Base-by-base conservation (phyloP, 371 early-diverging fungal species). In the Mortierella sp. region DNA sequence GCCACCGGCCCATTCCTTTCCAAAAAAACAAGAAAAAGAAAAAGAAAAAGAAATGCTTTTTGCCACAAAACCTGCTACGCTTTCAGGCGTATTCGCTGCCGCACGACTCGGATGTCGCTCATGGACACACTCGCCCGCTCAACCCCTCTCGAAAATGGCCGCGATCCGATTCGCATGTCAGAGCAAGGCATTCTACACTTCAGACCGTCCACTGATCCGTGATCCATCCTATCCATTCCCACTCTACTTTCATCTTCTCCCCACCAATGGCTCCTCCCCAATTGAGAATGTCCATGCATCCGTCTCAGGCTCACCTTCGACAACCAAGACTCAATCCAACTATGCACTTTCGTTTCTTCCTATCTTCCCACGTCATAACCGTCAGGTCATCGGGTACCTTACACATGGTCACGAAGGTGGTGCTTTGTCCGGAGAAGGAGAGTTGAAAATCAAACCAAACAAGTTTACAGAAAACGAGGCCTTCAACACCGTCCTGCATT, bases 181-280 rank as follows among this genome's bases (percentile, higher is more conserved):
- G 5, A 3, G 9, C 37, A 37, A 37, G 9, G 37, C 37, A 3
- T 3, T 9, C 9, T 37, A 37, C 37, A 37, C 37, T 9, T 48
- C 9, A 7, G 23, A 28, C 9, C 58, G 48, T 26, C 65, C 23
- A 45, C 56, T 60, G n/a, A 46, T 72, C 62, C 65, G 72, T 9
- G 77, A 77, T 30, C 44, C 48, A 7, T 50, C 72, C 47, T 79
- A 79, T 55, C 80, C 80, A 5, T 79, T 64, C 64, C 80, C 80
- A 1, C 70, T 75, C 44, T 75, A 70, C 45, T 74, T 60, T 51
- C 74, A 74, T 57, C 61, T 63, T 7, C 21, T 74, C 45, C 59
- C 59, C 16, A 15, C 5, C 59, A 45, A 59, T 18, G 23, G 6
- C 15, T 12, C 37, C 45, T 21, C 52, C 14, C 19, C 48, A 37